Conservation (phyloP, 192 early-diverging fungal species). For the Kickxella alabastrina region DNA sequence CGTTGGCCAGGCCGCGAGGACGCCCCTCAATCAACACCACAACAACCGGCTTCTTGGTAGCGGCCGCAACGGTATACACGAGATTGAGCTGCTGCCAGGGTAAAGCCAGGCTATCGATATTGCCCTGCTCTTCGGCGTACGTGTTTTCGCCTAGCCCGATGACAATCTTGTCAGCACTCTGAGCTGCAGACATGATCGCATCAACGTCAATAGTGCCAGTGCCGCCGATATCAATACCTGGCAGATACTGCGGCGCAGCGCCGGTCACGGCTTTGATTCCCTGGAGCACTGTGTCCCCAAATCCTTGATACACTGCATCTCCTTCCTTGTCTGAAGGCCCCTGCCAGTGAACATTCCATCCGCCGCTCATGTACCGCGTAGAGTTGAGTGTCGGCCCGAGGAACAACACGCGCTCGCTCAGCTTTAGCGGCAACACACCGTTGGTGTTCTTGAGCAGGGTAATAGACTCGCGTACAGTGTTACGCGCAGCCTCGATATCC, state of each 20-base stretch:
- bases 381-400: slow-evolving; percentile 59
- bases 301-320: slow-evolving; percentile 42
- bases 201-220: slow-evolving; percentile 17
- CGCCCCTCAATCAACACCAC: slow-evolving; percentile 58
- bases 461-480: slow-evolving; percentile 55
- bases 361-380: slow-evolving; percentile 54
- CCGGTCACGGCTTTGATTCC: slow-evolving; percentile 27
- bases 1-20: slow-evolving; percentile 51
- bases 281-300: slow-evolving; percentile 27
- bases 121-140: slow-evolving; percentile 58
- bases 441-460: slow-evolving; percentile 58
- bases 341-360: slow-evolving; percentile 65
- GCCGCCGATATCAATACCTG: slow-evolving; percentile 51
- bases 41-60: slow-evolving; percentile 37
- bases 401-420: slow-evolving; percentile 49
- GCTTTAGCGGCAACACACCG: slow-evolving; percentile 47
- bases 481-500: slow-evolving; percentile 50
- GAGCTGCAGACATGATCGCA: slow-evolving; percentile 11
- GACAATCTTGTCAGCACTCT: slow-evolving; percentile 53
- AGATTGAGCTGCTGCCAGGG: slow-evolving; percentile 51
- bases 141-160: slow-evolving; percentile 57
- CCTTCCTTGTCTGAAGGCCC: slow-evolving; percentile 45
- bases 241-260: slow-evolving; percentile 14
- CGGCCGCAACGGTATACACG: slow-evolving; percentile 18
- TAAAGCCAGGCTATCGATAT: slow-evolving; percentile 50